Evolutionary conservation across 2,329 filamentous ascomycete genomes (phyloP).

Genomic region (Parafenestella ontariensis): DNA sequence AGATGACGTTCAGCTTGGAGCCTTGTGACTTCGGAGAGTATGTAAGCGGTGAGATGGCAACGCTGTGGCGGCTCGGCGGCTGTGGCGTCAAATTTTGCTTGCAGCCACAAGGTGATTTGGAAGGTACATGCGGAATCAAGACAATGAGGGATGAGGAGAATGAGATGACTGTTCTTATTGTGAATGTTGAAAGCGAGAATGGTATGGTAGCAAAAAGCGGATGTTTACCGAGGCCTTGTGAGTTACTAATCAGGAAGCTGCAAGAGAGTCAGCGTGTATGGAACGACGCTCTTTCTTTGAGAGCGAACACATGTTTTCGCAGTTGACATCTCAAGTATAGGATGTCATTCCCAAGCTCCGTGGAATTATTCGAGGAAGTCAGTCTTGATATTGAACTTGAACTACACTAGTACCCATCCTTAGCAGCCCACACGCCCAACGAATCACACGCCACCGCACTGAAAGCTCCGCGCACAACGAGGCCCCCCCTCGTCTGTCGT

Average conservation of each 20-base stretch:
- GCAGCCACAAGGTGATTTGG: background rate
- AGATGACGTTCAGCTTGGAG: background rate
- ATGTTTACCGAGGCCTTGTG: too few relatives aligned
- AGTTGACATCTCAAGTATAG: background rate
- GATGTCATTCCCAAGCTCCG: too few relatives aligned
- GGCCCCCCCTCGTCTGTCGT: background rate
- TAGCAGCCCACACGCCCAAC: background rate
- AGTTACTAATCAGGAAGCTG: too few relatives aligned
- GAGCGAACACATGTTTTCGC: background rate
- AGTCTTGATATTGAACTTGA: background rate
- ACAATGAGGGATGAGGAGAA: too few relatives aligned
- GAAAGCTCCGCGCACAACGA: background rate
- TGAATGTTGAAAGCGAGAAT: too few relatives aligned
- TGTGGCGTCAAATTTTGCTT: background rate
- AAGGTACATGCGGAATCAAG: too few relatives aligned
- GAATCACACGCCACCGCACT: slow-evolving; percentile 5
- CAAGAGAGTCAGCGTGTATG: too few relatives aligned
- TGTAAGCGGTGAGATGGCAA: background rate
- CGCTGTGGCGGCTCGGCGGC: background rate
- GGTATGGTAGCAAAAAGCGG: too few relatives aligned
- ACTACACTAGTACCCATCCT: background rate
- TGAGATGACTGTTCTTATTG: too few relatives aligned
- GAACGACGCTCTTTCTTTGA: background rate
- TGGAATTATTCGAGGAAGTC: background rate
- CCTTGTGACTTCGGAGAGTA: too few relatives aligned